phyloP scores from a whole-genome alignment of 805 yeast genomes.

The Starmerella potacharoeniae region DNA sequence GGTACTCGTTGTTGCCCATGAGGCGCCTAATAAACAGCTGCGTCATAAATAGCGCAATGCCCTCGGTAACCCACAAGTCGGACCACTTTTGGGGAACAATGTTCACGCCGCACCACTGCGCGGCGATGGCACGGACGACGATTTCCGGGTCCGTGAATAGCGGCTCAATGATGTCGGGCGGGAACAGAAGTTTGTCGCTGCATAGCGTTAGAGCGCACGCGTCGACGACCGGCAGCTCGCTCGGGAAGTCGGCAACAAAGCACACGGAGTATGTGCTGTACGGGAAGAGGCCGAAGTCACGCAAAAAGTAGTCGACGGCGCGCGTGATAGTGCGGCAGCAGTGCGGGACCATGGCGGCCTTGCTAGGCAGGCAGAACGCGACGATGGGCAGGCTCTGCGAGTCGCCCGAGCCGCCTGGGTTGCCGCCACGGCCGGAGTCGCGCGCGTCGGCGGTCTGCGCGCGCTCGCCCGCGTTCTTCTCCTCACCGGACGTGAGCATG shows the following conservation, averaged over 20 bases:
- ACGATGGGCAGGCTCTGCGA: constrained; percentile 17
- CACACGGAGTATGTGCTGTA: constrained; percentile 69
- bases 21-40: constrained; percentile 53
- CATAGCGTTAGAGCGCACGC: constrained; percentile 66
- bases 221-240: constrained; percentile 40
- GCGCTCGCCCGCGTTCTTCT: constrained; percentile 8
- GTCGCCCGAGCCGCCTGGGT: constrained; percentile 14
- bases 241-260: constrained; percentile 38
- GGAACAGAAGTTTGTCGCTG: constrained; percentile 53
- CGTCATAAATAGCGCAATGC: constrained; percentile 76
- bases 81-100: constrained; percentile 68
- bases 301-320: constrained; percentile 72
- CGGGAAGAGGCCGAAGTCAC: constrained; percentile 89
- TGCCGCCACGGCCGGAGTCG: constrained; percentile 11
- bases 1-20: constrained; percentile 76
- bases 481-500: constrained; percentile 30
- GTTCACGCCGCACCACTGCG: constrained; percentile 90
- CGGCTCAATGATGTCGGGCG: constrained; percentile 68
- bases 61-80: constrained; percentile 83
- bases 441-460: constrained; percentile 13
- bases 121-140: constrained; percentile 59
- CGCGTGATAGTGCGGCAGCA: constrained; percentile 64
- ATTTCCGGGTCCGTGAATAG: constrained; percentile 56
- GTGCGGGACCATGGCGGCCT: constrained; percentile 38
- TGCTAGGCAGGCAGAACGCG: constrained; percentile 26